These are phyloP conservation scores for Nothopassalora personata DNA, from an alignment of 2,329 filamentous ascomycete genomes.

Conservation along the genomic window DNA sequence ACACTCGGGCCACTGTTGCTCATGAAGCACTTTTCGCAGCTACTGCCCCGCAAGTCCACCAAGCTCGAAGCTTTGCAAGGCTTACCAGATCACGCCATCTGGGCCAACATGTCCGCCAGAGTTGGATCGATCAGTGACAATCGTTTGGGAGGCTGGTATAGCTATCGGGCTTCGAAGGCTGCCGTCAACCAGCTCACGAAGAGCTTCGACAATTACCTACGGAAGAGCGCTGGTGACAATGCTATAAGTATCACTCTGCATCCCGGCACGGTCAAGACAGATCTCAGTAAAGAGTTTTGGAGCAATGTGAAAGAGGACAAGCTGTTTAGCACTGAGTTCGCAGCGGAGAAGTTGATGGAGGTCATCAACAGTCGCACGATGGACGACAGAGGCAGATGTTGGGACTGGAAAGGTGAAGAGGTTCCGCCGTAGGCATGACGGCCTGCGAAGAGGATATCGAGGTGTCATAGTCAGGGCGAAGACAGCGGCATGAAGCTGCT, in stretches of 20 bases:
- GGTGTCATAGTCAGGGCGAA: too few species aligned
- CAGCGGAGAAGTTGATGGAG: constrained; percentile 58
- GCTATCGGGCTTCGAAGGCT: constrained; percentile 70
- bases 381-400: constrained; percentile 57
- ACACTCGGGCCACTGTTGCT: constrained; percentile 68
- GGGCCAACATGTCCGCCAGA: constrained; percentile 71
- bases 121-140: constrained; percentile 73
- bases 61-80: constrained; percentile 29
- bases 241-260: constrained; percentile 68
- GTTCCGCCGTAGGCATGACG: constrained; percentile 46
- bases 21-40: constrained; percentile 66
- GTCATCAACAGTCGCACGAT: constrained; percentile 49
- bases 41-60: constrained; percentile 59
- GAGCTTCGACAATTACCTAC: constrained; percentile 64
- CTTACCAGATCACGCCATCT: constrained; percentile 53
- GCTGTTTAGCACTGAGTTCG: constrained; percentile 62
- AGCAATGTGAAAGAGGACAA: constrained; percentile 54
- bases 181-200: constrained; percentile 66
- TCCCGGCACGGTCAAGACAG: constrained; percentile 75
- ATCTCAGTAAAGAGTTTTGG: constrained; percentile 69
- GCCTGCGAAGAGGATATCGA: too few species aligned
- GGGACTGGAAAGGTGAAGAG: constrained; percentile 65
- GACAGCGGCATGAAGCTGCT: too few species aligned
- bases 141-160: constrained; percentile 71
- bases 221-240: constrained; percentile 51